A percentile compares a stretch with the other conserved stretches of the same genome.
phyloP scores from a whole-genome alignment of 176 grass and related monocot genomes.

The Sorghum bicolor region Sorghum_bicolor_NCBIv3 NC_012877.2:1387001-1387500 shows the following conservation, averaged over 20 bases:
- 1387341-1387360: background rate
- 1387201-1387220: background rate
- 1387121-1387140: background rate
- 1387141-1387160: background rate
- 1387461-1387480: slow-evolving; percentile 47
- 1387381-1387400: background rate
- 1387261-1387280: too few relatives aligned
- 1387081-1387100: too few relatives aligned
- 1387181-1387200: background rate
- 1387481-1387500: slow-evolving; percentile 70
- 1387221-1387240: background rate
- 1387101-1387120: too few relatives aligned
- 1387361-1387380: background rate
- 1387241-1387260: background rate
- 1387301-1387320: background rate
- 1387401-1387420: background rate
- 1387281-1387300: too few relatives aligned
- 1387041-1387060: too few relatives aligned
- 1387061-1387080: too few relatives aligned
- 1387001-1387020: too few relatives aligned
- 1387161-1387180: too few relatives aligned
- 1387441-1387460: background rate
- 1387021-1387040: too few relatives aligned
- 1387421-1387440: background rate
- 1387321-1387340: background rate